Conservation (phyloP, 352 stramenopile species). For the Phytopythium vexans region DNA sequence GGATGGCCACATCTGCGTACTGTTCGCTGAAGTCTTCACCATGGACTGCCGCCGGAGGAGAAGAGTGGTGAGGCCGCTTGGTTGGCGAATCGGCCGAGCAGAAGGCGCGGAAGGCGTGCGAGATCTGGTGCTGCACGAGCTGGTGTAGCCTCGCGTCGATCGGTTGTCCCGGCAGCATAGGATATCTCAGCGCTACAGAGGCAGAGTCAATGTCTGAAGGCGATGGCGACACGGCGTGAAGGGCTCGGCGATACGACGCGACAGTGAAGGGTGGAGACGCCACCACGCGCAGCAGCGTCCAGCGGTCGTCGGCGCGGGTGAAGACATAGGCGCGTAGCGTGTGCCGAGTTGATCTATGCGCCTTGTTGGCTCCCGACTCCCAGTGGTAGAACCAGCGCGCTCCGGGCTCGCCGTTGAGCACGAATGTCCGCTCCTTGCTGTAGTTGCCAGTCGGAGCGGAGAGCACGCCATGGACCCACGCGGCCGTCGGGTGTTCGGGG, state of each 20-base stretch:
- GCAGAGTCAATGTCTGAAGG: background rate
- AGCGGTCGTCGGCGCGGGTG: constrained; percentile 13
- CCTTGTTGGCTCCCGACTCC: constrained; percentile 56
- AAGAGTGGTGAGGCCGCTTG: constrained; percentile 4
- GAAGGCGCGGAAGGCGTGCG: constrained; percentile 34
- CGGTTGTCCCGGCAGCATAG: constrained; percentile 11
- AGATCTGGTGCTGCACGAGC: constrained; percentile 35
- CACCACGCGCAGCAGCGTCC: constrained; percentile 28
- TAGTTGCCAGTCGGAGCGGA: no score
- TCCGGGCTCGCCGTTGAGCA: constrained; percentile 45
- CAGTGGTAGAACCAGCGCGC: constrained; percentile 69
- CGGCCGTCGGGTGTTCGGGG: background rate
- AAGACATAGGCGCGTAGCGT: constrained; percentile 57
- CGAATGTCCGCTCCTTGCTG: constrained; percentile 5
- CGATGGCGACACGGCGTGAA: constrained; percentile 6
- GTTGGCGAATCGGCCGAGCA: constrained; percentile 13
- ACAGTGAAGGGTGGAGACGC: constrained; percentile 38
- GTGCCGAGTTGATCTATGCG: constrained; percentile 53
- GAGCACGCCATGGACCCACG: background rate
- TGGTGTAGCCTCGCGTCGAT: constrained; percentile 15
- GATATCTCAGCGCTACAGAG: constrained; percentile 17
- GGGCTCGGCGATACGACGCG: constrained; percentile 37
- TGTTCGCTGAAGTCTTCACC: background rate
- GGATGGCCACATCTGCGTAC: constrained; percentile 12
- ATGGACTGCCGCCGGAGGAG: background rate